Evolutionary conservation across 2,329 filamentous ascomycete species (phyloP).

Genomic region (Penicillium sp.): DNA sequence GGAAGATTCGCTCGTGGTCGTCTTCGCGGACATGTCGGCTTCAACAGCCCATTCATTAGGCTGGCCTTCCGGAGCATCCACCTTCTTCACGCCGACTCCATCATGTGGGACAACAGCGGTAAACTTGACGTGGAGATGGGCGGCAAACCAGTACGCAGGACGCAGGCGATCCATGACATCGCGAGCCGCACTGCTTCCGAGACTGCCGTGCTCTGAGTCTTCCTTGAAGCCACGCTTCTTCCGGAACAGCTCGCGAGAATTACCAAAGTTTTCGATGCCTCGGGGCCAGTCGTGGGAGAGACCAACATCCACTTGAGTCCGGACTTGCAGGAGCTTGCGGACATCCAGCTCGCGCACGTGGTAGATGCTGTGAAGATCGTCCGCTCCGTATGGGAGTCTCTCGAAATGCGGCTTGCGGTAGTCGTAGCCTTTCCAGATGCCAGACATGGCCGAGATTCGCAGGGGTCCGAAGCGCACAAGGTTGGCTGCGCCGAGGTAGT

Average conservation of each 20-base stretch:
- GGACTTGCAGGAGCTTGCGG: constrained; percentile 78
- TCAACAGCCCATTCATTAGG: constrained; percentile 8
- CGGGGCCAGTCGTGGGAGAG: constrained; percentile 95
- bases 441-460: constrained; percentile 81
- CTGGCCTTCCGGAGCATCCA: not conserved
- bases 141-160: constrained; percentile 85
- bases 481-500: constrained; percentile 91
- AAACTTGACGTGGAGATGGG: constrained; percentile 88
- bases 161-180: constrained; percentile 74
- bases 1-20: too few relatives aligned
- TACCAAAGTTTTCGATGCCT: constrained; percentile 70
- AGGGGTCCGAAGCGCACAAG: constrained; percentile 76
- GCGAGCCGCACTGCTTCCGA: constrained; percentile 75
- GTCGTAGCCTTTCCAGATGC: constrained; percentile 90
- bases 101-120: constrained; percentile 55
- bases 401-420: constrained; percentile 81
- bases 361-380: constrained; percentile 77
- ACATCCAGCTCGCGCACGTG: constrained; percentile 85
- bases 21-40: not conserved
- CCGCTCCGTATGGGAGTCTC: constrained; percentile 71
- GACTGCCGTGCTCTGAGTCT: constrained; percentile 66
- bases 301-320: constrained; percentile 84
- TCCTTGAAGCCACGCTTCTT: constrained; percentile 68
- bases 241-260: constrained; percentile 61
- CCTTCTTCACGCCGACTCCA: constrained; percentile 2